Percentiles rank a stretch among this genome's conserved stretches.
These are phyloP conservation scores for Penicillium vulpinum DNA, from an alignment of 2,329 filamentous ascomycete genomes.

Conservation along the genomic window DNA sequence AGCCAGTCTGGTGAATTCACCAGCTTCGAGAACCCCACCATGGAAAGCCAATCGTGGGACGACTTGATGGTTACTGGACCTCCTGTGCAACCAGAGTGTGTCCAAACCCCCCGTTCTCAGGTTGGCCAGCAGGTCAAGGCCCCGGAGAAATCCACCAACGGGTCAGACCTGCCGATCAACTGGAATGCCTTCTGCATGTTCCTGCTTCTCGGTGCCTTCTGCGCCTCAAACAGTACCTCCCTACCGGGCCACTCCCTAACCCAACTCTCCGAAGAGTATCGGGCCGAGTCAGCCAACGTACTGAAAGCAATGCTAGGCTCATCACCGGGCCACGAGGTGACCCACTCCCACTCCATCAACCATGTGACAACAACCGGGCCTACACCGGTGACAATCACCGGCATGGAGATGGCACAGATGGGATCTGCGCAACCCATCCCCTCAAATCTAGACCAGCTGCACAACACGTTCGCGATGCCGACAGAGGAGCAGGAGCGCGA, in stretches of 20 bases:
- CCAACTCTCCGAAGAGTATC: conserved; percentile 49
- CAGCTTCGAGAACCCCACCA: conserved; percentile 80
- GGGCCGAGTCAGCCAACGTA: conserved; percentile 50
- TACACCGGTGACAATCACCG: conserved; percentile 37
- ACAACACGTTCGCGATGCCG: conserved; percentile 69
- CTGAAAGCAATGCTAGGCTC: conserved; percentile 49
- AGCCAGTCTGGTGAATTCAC: conserved; percentile 69
- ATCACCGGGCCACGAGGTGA: conserved; percentile 43
- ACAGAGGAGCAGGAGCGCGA: conserved; percentile 84
- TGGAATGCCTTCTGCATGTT: conserved; percentile 83
- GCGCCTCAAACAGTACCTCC: conserved; percentile 78
- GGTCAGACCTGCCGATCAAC: conserved; percentile 65
- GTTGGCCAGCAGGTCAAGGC: conserved; percentile 37
- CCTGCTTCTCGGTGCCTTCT: conserved; percentile 92
- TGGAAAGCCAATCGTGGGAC: conserved; percentile 77
- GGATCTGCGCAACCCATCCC: conserved; percentile 27
- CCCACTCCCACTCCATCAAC: conserved; percentile 57
- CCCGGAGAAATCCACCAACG: conserved; percentile 31
- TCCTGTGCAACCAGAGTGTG: conserved; percentile 41
- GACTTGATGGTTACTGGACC: conserved; percentile 72
- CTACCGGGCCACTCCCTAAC: conserved; percentile 58
- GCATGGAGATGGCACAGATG: conserved; percentile 43
- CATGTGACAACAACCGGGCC: conserved; percentile 26
- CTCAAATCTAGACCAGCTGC: conserved; percentile 62
- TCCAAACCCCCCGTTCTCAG: conserved; percentile 28